Evolutionary conservation across 2,329 filamentous ascomycete genomes (phyloP).

Genomic region (Fusarium sp.): DNA sequence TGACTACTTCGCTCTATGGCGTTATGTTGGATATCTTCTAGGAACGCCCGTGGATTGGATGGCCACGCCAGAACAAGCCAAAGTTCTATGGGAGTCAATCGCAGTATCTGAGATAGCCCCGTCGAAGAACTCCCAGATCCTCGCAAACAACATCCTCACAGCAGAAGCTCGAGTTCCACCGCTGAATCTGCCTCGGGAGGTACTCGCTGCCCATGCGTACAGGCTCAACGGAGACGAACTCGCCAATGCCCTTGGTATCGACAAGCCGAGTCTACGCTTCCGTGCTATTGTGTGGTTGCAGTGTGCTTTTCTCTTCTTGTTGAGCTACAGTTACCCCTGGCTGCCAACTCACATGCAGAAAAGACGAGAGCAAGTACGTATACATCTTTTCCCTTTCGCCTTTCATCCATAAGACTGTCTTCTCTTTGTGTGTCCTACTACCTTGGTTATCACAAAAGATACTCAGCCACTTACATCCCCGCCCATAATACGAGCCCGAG

Average conservation of each 20-base stretch:
- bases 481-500: neutral
- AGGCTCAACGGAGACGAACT: slow-evolving; percentile 78
- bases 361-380: slow-evolving; percentile 51
- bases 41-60: slow-evolving; percentile 76
- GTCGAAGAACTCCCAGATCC: slow-evolving; percentile 69
- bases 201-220: slow-evolving; percentile 75
- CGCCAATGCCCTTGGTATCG: slow-evolving; percentile 69
- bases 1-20: slow-evolving; percentile 82
- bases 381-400: neutral
- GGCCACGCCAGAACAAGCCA: slow-evolving; percentile 66
- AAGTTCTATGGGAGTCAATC: slow-evolving; percentile 75
- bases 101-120: slow-evolving; percentile 76
- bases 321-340: slow-evolving; percentile 62
- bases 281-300: slow-evolving; percentile 72
- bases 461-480: neutral
- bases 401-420: neutral
- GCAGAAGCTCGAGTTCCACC: slow-evolving; percentile 76
- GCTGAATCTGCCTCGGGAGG: slow-evolving; percentile 72
- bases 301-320: slow-evolving; percentile 73
- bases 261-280: slow-evolving; percentile 69
- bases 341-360: slow-evolving; percentile 56
- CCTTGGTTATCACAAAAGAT: neutral
- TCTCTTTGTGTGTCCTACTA: neutral
- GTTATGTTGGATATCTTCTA: slow-evolving; percentile 78
- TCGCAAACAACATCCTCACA: slow-evolving; percentile 82